Evolutionary conservation across 176 grass and related monocot species (phyloP).

Genomic region (Cenchrus americanus): DNA sequence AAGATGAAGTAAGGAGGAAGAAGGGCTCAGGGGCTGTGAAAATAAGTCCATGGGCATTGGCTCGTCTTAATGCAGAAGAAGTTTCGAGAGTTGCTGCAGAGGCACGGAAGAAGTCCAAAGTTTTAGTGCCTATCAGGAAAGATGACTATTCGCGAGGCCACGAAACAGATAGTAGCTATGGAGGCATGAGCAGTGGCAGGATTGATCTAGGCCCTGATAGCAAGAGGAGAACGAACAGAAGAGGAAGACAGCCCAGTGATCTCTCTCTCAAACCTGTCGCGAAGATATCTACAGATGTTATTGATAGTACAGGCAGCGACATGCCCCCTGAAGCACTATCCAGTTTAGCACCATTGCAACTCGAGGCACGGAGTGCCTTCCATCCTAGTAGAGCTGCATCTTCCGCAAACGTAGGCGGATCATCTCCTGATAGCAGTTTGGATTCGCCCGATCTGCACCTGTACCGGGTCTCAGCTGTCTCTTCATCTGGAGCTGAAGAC

Average conservation of each 20-base stretch:
- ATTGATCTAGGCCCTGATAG: constrained; percentile 50
- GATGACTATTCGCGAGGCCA: constrained; percentile 42
- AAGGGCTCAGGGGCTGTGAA: constrained; percentile 69
- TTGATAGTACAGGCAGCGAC: constrained; percentile 46
- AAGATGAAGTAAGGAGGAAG: constrained; percentile 66
- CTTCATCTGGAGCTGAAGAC: constrained; percentile 87
- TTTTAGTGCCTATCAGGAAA: constrained; percentile 70
- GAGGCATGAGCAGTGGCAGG: constrained; percentile 50
- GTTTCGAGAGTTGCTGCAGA: constrained; percentile 93
- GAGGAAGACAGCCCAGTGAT: constrained; percentile 57
- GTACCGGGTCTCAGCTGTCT: constrained; percentile 69
- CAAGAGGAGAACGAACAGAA: constrained; percentile 58
- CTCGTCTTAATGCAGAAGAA: constrained; percentile 96
- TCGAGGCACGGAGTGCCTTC: constrained; percentile 90
- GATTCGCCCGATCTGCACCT: constrained; percentile 93
- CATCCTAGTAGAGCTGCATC: constrained; percentile 64
- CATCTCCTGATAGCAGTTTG: constrained; percentile 94
- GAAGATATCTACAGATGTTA: constrained; percentile 67
- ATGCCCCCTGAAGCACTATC: constrained; percentile 49
- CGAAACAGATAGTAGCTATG: constrained; percentile 61
- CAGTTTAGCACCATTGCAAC: constrained; percentile 87
- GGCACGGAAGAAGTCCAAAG: constrained; percentile 87
- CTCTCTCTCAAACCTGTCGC: constrained; percentile 80
- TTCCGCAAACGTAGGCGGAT: constrained; percentile 50
- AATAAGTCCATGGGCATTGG: constrained; percentile 95